phyloP scores from a whole-genome alignment of 495 filamentous ascomycete genomes.

The Trichoderma reesei region DNA sequence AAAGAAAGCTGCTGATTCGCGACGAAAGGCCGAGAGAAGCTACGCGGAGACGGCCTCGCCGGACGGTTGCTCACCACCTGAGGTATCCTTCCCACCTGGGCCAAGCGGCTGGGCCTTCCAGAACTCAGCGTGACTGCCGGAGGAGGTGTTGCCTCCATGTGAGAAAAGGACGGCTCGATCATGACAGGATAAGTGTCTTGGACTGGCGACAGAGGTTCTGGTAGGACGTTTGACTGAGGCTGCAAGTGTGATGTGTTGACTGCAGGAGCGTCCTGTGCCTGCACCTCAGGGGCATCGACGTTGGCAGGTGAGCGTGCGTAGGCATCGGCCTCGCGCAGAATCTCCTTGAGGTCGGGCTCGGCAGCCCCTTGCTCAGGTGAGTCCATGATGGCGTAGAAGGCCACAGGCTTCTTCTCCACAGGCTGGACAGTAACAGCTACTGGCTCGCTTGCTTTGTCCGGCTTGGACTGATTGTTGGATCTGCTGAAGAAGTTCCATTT shows the following conservation, averaged over 20 bases:
- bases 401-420: slow-evolving; percentile 35
- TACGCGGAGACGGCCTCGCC: slow-evolving; percentile 61
- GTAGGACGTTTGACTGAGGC: background rate
- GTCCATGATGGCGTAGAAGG: slow-evolving; percentile 81
- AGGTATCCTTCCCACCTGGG: slow-evolving; percentile 84
- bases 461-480: slow-evolving; percentile 45
- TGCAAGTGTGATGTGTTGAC: background rate
- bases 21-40: slow-evolving; percentile 65
- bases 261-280: background rate
- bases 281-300: background rate
- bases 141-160: background rate
- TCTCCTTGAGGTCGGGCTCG: slow-evolving; percentile 51
- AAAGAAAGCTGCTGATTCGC: slow-evolving; percentile 20
- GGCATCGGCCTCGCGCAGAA: slow-evolving; percentile 51
- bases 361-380: slow-evolving; percentile 57
- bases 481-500: slow-evolving; percentile 83
- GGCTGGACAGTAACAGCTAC: slow-evolving; percentile 35
- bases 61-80: slow-evolving; percentile 70
- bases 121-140: slow-evolving; percentile 12
- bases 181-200: background rate
- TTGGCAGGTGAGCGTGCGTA: slow-evolving; percentile 10
- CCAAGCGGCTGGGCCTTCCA: slow-evolving; percentile 42
- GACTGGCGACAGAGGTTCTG: background rate
- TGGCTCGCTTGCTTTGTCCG: slow-evolving; percentile 16
- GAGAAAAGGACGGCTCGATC: background rate